Conservation (phyloP, 768 basidiomycete species). For the Hortiboletus campestris region DNA sequence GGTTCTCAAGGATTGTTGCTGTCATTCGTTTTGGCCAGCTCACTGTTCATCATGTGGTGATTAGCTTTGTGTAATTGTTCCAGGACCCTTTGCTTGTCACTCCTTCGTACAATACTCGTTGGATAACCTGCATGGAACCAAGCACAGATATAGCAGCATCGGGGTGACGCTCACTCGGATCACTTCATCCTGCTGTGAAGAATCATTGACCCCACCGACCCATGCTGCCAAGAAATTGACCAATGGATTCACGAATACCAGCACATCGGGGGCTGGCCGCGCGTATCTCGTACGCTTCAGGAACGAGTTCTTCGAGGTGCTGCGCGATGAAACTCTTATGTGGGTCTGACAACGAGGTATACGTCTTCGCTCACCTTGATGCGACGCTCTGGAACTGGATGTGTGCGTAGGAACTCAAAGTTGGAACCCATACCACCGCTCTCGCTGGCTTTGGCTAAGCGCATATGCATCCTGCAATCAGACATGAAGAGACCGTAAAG, state of each 20-base stretch:
- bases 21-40: constrained; percentile 9
- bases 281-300: constrained; percentile 55
- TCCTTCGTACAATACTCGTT: neutral
- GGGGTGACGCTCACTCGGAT: neutral
- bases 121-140: neutral
- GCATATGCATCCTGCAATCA: constrained; percentile 60
- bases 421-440: constrained; percentile 22
- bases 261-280: constrained; percentile 58
- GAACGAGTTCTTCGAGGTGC: constrained; percentile 53
- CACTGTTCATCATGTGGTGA: neutral
- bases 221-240: constrained; percentile 19
- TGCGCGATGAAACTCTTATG: constrained; percentile 18
- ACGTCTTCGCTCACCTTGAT: constrained; percentile 52
- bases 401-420: constrained; percentile 73
- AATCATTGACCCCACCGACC: constrained; percentile 13
- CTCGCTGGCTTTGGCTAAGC: constrained; percentile 59
- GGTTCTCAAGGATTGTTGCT: neutral
- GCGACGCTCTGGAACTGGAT: constrained; percentile 72
- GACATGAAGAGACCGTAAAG: neutral
- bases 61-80: neutral
- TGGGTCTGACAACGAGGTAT: neutral
- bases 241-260: constrained; percentile 34
- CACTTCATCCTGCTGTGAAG: neutral
- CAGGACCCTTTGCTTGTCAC: neutral
- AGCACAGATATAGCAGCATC: neutral